These are phyloP conservation scores for Astragalus membranaceus DNA, from an alignment of 306 rosid species.

Conservation along the genomic window DNA sequence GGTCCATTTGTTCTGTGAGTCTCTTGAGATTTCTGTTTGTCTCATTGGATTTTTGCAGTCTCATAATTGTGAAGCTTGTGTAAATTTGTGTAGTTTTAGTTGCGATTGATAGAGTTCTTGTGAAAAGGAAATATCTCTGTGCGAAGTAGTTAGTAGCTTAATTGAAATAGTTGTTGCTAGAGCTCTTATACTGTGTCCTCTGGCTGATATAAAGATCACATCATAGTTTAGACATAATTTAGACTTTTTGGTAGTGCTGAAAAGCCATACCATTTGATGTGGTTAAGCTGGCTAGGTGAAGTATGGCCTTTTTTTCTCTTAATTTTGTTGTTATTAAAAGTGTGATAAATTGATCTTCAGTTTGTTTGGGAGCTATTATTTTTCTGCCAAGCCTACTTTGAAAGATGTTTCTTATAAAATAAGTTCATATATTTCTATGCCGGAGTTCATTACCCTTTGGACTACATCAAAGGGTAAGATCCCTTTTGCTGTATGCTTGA, in stretches of 20 bases:
- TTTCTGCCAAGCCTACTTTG: not conserved
- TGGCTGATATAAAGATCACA: not conserved
- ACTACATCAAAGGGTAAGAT: not conserved
- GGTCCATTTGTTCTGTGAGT: slow-evolving; percentile 91
- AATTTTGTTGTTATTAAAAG: not conserved
- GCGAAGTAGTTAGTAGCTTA: slow-evolving; percentile 1
- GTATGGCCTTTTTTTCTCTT: not conserved
- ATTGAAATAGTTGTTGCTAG: not conserved
- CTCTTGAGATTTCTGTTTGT: not conserved
- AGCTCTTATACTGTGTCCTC: not conserved
- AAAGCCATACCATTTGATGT: not conserved
- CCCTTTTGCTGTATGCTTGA: not conserved
- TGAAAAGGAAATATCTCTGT: not conserved
- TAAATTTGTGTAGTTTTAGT: slow-evolving; percentile 11
- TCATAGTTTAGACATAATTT: not conserved
- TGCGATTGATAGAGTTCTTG: slow-evolving; percentile 1
- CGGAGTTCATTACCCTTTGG: not conserved
- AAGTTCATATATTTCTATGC: not conserved
- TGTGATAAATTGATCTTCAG: not conserved
- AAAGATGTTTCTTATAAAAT: not conserved
- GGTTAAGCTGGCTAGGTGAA: slow-evolving; percentile 10
- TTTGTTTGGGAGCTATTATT: not conserved
- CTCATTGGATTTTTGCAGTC: not conserved
- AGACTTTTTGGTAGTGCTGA: not conserved
- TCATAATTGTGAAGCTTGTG: not conserved